Conservation (phyloP, 1,284 basidiomycete genomes). For the Singerocomus inundabilis region DNA sequence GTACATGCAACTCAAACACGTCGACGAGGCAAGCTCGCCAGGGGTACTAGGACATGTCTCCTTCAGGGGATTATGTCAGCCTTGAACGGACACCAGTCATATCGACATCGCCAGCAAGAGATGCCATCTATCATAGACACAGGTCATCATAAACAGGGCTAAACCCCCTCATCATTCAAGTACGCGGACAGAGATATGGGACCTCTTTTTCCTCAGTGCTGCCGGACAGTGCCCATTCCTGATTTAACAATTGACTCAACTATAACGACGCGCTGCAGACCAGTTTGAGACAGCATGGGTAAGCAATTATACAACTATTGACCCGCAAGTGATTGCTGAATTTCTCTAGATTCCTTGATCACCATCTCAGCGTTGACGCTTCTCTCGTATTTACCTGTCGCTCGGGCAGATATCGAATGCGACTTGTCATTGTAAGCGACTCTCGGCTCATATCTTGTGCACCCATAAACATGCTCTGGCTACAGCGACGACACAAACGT, state of each 20-base stretch:
- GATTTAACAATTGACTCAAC: not conserved
- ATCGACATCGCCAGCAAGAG: not conserved
- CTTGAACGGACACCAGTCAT: too few species aligned
- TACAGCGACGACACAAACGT: constrained; percentile 7
- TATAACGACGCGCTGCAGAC: constrained; percentile 1
- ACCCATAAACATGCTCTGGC: not conserved
- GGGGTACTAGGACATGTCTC: too few species aligned
- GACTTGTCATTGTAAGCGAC: constrained; percentile 4
- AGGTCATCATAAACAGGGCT: constrained; percentile 13
- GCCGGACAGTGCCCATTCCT: constrained; percentile 10
- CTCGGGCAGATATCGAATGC: constrained; percentile 14
- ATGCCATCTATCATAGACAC: not conserved
- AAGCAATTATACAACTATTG: not conserved
- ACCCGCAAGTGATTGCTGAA: not conserved
- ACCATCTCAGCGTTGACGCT: constrained; percentile 2
- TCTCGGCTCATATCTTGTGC: not conserved
- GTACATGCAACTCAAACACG: too few species aligned
- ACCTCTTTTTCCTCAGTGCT: not conserved
- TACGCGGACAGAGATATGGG: not conserved
- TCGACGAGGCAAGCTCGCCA: too few species aligned
- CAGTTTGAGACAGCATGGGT: not conserved
- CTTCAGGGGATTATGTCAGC: too few species aligned
- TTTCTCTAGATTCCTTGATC: constrained; percentile 4
- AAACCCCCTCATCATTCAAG: constrained; percentile 13
- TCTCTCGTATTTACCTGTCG: constrained; percentile 12